Base-by-base conservation (phyloP, 2,329 filamentous ascomycete genomes). In the Alternaria gansuensis region DNA sequence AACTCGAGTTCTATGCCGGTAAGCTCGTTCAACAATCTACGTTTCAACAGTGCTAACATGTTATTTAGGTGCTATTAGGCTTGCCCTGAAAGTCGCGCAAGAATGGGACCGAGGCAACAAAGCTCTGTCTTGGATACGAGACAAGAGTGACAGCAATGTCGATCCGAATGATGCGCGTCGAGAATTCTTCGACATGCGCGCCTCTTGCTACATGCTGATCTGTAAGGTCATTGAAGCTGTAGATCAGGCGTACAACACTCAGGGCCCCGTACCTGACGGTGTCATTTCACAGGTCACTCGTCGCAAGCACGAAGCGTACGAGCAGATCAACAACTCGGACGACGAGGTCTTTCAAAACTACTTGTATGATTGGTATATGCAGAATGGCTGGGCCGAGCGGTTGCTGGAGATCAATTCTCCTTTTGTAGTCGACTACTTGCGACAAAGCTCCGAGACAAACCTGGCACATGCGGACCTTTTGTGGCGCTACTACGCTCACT, bases 351-450 rank as follows among this genome's bases (percentile, higher is more conserved):
- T 99, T 81, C 90, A 98, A 75, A 96, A 92, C 61, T 92, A 92
- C 70, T 84, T 99, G n/a, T 99, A 97, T 75, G 93, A 97, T 71
- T 99, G 95, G 94, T 99, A 99, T 77, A 88, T 98, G 66, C 80
- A 85, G 53, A 89, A 93, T 75, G 90, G 90, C 17, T 93, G 91
- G 88, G 90, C 87, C 9, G 92, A 97, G 63, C 89, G 93, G 13
- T 85, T 99, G 28, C 85, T 99, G 33, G 88, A 90, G 34, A 92
- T 95, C 51, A 87, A 93, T 57, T 96, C 93, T 5, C 87, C 89
- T 0, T 93, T 93, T 70, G 92, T 98, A 26, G 85, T 96, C 40
- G 90, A 88, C 2, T 99, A 97, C 75, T 85, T 99, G 3, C 84
- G 91, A 71, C 88, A 90, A 52, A 89, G 92, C 59, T 91, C 92